Base-by-base conservation (phyloP, 1,284 basidiomycete genomes). In the Gomphus sp. region DNA sequence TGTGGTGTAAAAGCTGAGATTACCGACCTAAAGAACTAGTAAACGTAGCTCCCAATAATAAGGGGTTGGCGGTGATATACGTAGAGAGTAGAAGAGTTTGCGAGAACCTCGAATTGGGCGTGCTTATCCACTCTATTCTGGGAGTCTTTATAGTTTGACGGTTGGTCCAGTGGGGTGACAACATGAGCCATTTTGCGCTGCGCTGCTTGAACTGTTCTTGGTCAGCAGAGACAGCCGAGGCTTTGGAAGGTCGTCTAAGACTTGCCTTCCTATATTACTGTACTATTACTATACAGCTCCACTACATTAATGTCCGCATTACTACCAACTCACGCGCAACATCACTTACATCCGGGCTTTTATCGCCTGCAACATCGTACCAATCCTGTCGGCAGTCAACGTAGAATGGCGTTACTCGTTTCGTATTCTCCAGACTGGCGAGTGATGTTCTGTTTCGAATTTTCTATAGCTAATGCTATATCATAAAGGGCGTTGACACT, bases 1-100 rank as follows among this genome's bases (percentile, higher is more conserved):
- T 53, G 96, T 98, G 10, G 95, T 98, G 76, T 91, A 97, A 74
- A 96, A 98, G 75, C 92, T 94, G 70, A 98, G 77, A 72, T 98
- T 98, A 68, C 95, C 97, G 68, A 99, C 87, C 84, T 98, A 39
- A 41, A 18, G 45, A 5, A 22, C 41, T n/a, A 7, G 18, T 53
- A 6, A 50, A 33, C 31, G 34, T 8, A 34, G 12, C 45, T 47
- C 18, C 18, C 22, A 25, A n/a, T 34, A 8, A 8, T 14, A 16
- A 50, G 25, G 11, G 28, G 14, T 50, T 33, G 9, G 2, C 47
- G 16, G 33, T 10, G 36, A 64, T 83, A 62, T 70, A 90, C 89
- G 69, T 91, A 91, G 64, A 91, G 76, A 4, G 89, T 91, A 39
- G 84, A 81, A 16, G 89, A 89, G 67, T 84, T 88, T 47, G 78